Base-by-base conservation (phyloP, 176 grass and related monocot species). In the Echinochloa phyllopogon region DNA sequence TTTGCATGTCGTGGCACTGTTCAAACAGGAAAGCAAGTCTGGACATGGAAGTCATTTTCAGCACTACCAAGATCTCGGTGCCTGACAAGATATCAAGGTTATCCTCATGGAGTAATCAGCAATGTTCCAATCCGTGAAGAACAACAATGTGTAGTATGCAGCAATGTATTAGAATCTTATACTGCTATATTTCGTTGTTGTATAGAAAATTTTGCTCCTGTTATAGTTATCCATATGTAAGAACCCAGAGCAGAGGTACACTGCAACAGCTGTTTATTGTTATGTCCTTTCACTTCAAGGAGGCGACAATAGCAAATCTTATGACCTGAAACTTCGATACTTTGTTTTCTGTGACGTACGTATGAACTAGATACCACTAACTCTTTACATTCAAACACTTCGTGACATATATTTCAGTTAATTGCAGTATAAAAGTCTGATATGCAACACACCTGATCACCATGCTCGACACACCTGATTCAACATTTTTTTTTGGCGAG, bases 121-220 rank as follows among this genome's bases (percentile, higher is more conserved):
- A 74, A 52, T 44, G 56, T 27, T 79, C 6, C 17, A 72, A 43
- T 53, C 84, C 29, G 14, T 10, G 12, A 77, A 2, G 6, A 17
- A 67, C 41, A 42, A 17, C 64, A 37, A 37, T n/a, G 48, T 79
- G 38, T 72, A 55, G 40, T 75, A 67, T 63, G 49, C 42, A 36
- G 29, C 12, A 69, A 76, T 57, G 42, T 69, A 10, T 4, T 44
- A 14, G 53, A 45, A 44, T 59, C 23, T 29, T 12, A 45, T 76
- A 40, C 36, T 29, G 15, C 2, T 63, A 60, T 57, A 5, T 17
- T 4, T 33, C 70, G 2, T 72, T 36, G 27, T 12, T 72, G 56
- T 88, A 83, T 88, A 83, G 25, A 61, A 16, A 82, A n/a, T 51
- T 70, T 87, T 60, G 59, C 57, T 33, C 13, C 48, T 29, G 47